Base-by-base conservation (phyloP, 805 yeast genomes). In the Jamesozyma jinghongensis region DNA sequence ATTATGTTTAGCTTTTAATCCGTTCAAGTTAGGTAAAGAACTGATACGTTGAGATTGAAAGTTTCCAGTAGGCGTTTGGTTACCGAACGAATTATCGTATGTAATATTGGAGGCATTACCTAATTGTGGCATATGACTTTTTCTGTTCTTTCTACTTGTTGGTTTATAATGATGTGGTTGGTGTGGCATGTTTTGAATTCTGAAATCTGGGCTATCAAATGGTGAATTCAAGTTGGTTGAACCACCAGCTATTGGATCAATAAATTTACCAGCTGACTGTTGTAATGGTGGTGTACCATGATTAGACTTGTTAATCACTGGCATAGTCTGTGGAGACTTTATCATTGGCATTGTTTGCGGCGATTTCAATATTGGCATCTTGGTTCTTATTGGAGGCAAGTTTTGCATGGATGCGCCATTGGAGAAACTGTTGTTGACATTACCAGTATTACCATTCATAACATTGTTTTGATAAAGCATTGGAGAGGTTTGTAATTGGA, bases 141-240 rank as follows among this genome's bases (percentile, higher is more conserved):
- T 45, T 45, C 63, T 57, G 34, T 59, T 59, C 39, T 59, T 61
- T 40, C 65, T 54, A 39, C 62, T 59, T 1, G 64, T 59, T 32
- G 60, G 49, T 39, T 52, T 50, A 40, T 52, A 47, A 22, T 51
- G 44, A 32, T 52, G 50, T 8, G 39, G 36, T 14, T 25, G 34
- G 22, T 17, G 34, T 12, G 38, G 45, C 31, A 29, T 43, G 48
- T 30, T 46, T 16, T 35, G 32, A 5, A 16, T 14, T 30, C 30
- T 34, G 28, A 32, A 43, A 40, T 28, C 48, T 25, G 34, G 19
- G n/a, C 17, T 17, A 32, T 39, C 42, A 20, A 40, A 40, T 16
- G 54, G 44, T 14, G 45, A 34, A 18, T 40, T 41, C 20, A 41
- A 13, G 8, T 33, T 38, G 3, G 26, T 22, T 19, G 36, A 27